Evolutionary conservation across 768 basidiomycete genomes (phyloP).

Genomic region (Agaricus subrufescens): DNA sequence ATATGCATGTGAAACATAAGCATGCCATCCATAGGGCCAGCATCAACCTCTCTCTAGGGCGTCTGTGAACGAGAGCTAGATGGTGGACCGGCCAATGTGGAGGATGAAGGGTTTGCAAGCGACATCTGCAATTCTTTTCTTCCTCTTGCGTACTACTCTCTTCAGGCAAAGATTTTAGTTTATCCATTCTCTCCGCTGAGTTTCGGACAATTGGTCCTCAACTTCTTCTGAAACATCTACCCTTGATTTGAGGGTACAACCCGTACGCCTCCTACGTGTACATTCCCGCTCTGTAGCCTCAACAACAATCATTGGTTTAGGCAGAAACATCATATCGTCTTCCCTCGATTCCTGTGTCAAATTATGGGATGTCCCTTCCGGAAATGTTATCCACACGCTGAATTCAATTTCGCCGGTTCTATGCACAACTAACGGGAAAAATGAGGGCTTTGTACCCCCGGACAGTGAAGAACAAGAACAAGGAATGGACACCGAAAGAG

Average conservation of each 20-base stretch:
- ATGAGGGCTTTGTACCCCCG: constrained; percentile 21
- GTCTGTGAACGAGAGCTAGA: no score
- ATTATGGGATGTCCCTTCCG: constrained; percentile 68
- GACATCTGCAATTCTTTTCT: constrained; percentile 58
- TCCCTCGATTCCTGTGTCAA: constrained; percentile 66
- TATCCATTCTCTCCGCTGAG: constrained; percentile 63
- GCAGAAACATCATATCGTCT: constrained; percentile 61
- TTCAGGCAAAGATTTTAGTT: constrained; percentile 60
- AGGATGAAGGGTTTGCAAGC: no score
- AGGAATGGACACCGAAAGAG: constrained; percentile 37
- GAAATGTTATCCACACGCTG: constrained; percentile 42
- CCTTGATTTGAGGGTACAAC: constrained; percentile 27
- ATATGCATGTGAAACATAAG: no score
- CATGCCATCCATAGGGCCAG: no score
- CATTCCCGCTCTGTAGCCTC: constrained; percentile 65
- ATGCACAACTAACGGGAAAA: constrained; percentile 40
- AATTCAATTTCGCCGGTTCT: constrained; percentile 37
- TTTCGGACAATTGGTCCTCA: constrained; percentile 16
- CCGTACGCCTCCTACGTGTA: constrained; percentile 60
- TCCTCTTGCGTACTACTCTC: constrained; percentile 70
- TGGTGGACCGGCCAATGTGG: no score
- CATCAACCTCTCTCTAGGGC: no score
- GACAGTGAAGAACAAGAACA: constrained; percentile 21
- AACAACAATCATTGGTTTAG: constrained; percentile 58
- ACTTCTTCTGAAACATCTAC: constrained; percentile 13